phyloP scores from a whole-genome alignment of 768 basidiomycete species.

The Lactarius psammicola region DNA sequence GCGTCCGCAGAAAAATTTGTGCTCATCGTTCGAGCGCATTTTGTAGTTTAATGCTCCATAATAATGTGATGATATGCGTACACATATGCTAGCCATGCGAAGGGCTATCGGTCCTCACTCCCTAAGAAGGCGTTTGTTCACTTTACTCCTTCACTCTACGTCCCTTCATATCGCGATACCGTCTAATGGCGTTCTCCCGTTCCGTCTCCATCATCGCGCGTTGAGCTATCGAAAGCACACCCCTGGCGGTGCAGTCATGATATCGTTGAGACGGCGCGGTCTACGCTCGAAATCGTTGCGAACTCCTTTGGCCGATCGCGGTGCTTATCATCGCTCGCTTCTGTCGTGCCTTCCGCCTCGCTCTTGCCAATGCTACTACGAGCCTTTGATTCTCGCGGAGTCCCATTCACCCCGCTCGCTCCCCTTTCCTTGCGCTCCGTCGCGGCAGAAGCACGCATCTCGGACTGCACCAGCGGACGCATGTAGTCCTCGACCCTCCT shows the following conservation, averaged over 20 bases:
- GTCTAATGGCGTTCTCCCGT: constrained; percentile 62
- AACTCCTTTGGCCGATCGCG: constrained; percentile 47
- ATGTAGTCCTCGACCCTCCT: constrained; percentile 76
- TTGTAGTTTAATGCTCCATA: constrained; percentile 1
- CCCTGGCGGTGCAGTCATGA: constrained; percentile 65
- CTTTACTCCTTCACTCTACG: constrained; percentile 35
- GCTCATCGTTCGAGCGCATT: neutral
- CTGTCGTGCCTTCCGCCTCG: neutral
- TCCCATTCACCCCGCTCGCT: constrained; percentile 33
- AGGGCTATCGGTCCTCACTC: neutral
- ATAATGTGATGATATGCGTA: constrained; percentile 9
- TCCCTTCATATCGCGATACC: constrained; percentile 69
- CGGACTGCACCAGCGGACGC: constrained; percentile 59
- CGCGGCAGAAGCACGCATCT: constrained; percentile 56
- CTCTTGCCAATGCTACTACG: neutral
- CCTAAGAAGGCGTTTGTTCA: constrained; percentile 2
- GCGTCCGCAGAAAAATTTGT: neutral
- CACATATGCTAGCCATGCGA: neutral
- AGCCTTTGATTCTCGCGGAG: constrained; percentile 17
- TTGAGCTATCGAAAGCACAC: constrained; percentile 70
- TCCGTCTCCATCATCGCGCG: constrained; percentile 75
- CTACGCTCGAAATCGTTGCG: constrained; percentile 45
- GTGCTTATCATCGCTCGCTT: constrained; percentile 8
- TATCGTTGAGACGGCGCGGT: constrained; percentile 68
- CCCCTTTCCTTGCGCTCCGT: constrained; percentile 46